These are phyloP conservation scores for Barbarea vulgaris DNA, from an alignment of 345 rosid genomes.

Conservation along the genomic window DNA sequence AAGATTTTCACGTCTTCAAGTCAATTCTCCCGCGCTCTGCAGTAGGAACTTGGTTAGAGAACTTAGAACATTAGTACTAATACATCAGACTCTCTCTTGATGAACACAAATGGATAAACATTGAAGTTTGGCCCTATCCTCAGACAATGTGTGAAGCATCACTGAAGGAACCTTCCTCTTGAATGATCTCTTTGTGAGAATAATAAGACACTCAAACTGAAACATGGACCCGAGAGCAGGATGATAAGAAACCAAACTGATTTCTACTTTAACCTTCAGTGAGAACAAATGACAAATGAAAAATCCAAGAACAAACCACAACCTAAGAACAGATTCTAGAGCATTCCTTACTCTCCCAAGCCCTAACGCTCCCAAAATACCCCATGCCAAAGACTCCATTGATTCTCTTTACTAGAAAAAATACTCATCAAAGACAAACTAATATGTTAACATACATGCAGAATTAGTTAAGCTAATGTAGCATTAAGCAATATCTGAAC, in stretches of 20 bases:
- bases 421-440: not conserved
- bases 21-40: slow-evolving; percentile 1
- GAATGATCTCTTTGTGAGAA: not conserved
- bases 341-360: not conserved
- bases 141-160: slow-evolving; percentile 12
- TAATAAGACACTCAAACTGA: not conserved
- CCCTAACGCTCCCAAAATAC: not conserved
- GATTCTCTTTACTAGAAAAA: not conserved
- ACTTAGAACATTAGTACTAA: not conserved
- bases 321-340: not conserved
- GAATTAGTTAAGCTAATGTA: not conserved
- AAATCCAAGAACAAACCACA: not conserved
- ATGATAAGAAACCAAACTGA: not conserved
- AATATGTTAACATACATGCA: not conserved
- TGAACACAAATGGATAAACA: not conserved
- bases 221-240: not conserved
- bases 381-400: not conserved
- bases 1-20: slow-evolving; percentile 19
- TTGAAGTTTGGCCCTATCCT: not conserved
- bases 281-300: not conserved
- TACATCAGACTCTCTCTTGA: slow-evolving; percentile 5
- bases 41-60: not conserved
- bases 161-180: slow-evolving; percentile 18
- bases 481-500: not conserved
- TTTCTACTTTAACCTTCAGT: not conserved